Percentiles rank a stretch among this genome's conserved stretches.
phyloP scores from a whole-genome alignment of 768 basidiomycete genomes.

The Nidularia pulvinata region DNA sequence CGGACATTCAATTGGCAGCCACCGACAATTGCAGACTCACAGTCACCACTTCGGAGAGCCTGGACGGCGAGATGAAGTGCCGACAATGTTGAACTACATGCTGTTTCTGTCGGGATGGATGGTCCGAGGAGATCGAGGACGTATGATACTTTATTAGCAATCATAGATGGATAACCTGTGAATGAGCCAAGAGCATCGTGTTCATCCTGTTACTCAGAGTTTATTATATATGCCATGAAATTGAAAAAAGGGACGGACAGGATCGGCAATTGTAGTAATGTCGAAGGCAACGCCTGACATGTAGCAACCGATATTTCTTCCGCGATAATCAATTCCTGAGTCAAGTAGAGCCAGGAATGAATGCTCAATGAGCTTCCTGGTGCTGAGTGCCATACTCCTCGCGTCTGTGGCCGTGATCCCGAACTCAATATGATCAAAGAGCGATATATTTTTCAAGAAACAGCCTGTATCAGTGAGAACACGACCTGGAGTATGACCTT shows the following conservation, averaged over 20 bases:
- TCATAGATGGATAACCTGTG: conserved; percentile 25
- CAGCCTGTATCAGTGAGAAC: conserved; percentile 8
- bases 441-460: conserved; percentile 27
- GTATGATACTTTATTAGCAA: conserved; percentile 41
- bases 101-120: conserved; percentile 47
- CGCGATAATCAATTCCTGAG: conserved; percentile 40
- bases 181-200: conserved; percentile 28
- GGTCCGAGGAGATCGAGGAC: conserved; percentile 41
- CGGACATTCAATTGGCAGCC: conserved; percentile 40
- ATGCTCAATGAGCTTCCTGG: conserved; percentile 22
- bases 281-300: conserved; percentile 22
- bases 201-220: conserved; percentile 22
- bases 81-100: conserved; percentile 46
- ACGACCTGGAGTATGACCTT: conserved; percentile 11
- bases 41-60: conserved; percentile 39
- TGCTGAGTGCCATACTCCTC: conserved; percentile 20
- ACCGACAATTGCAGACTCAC: conserved; percentile 46
- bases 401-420: conserved; percentile 28
- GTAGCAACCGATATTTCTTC: conserved; percentile 34
- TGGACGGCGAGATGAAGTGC: conserved; percentile 48
- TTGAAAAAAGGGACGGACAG: conserved; percentile 5
- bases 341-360: conserved; percentile 35
- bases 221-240: not conserved
- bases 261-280: conserved; percentile 9
- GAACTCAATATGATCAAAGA: conserved; percentile 30